Evolutionary conservation across 2,329 filamentous ascomycete species (phyloP), one percentile per base, ranked within the genome.

Genomic region (Leptographium radiaticola): DNA sequence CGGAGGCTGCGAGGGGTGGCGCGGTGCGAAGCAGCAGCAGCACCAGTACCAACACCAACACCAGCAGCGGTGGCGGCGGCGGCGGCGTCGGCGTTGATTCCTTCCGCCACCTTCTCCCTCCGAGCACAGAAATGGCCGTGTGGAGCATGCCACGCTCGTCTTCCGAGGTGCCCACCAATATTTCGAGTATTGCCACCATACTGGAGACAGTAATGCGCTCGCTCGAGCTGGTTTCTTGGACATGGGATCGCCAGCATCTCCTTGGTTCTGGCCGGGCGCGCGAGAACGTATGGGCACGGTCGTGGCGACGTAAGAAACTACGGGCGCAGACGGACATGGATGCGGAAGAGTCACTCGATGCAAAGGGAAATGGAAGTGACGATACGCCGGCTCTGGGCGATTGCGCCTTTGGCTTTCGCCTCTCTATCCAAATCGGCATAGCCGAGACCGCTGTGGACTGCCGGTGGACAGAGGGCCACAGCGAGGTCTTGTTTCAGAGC

Each of bases 401-500:
- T 4, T 74, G 73, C 49, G 66, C 66, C 1, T 74, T 87, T 52
- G 83, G 80, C 0, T 83, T 87, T 62, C 75, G 71, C 53, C 66
- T 86, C 10, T 65, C 68, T n/a, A 62, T 83, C 25, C 70, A 66
- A 2, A 65, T 71, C 1, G 62, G 67, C 18, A 65, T 65, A 51
- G 61, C 64, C 2, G 64, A 68, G 18, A 70, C 83, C 0, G 67
- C 64, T 2, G 69, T 85, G 6, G 60, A 67, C 6, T 71, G 86
- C 53, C 74, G 86, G 36, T 94, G 88, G 90, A 63, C 88, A 1
- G 82, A 87, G 61, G 91, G 93, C 0, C 72, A 75, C 7, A 86
- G 95, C 59, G 72, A 77, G 18, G 75, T 83, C 0, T 64, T 93
- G 0, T 95, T 91, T 67, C 87, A 94, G 68, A 96, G 90, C 64